Evolutionary conservation across 1,284 basidiomycete species (phyloP), one percentile per base, ranked within the genome.

Genomic region (Tilletia setariae): DNA sequence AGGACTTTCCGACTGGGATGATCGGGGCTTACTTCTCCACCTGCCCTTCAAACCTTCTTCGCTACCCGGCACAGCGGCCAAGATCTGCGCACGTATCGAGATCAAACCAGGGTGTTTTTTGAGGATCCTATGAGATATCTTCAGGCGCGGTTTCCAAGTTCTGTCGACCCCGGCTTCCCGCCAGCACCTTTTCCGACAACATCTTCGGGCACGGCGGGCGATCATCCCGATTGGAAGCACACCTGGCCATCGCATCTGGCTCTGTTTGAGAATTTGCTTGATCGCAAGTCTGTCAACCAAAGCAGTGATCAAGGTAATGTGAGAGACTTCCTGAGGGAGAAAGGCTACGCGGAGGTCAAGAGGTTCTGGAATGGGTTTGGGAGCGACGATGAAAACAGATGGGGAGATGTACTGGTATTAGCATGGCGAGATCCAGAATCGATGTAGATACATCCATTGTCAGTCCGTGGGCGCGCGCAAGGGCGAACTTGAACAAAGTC

Each of bases 51-150:
- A n/a, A n/a, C n/a, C 35, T 40, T 40, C 6, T 40, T 40, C 6
- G 6, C 11, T 40, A 11, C 4, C 35, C 35, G 35, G 4, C 35
- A 11, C 13, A 40, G 46, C 6, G 30, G 30, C 21, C 23, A 43
- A 40, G 35, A 53, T 6, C 42, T 49, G 21, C n/a, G 32, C 25
- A 84, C 81, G 6, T 95, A 96, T 83, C 85, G 83, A 67, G 93
- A 94, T 77, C 91, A 96, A 83, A 90, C 93, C 2, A 88, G 90
- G 66, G 82, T 90, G 8, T 97, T 98, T 84, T 97, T 91, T 82
- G 83, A 84, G 9, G 87, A 89, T 1, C 94, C 95, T 0, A 73
- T 86, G 15, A 76, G 80, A 2, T 96, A 94, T 79, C 84, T 95
- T 15, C 76, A 74, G 32, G 83, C 83, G 0, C 87, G 87, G 64